Percentiles rank a stretch among this genome's conserved stretches.
Evolutionary conservation across 306 rosid species (phyloP).

Genomic region (Prunus armeniaca): DNA sequence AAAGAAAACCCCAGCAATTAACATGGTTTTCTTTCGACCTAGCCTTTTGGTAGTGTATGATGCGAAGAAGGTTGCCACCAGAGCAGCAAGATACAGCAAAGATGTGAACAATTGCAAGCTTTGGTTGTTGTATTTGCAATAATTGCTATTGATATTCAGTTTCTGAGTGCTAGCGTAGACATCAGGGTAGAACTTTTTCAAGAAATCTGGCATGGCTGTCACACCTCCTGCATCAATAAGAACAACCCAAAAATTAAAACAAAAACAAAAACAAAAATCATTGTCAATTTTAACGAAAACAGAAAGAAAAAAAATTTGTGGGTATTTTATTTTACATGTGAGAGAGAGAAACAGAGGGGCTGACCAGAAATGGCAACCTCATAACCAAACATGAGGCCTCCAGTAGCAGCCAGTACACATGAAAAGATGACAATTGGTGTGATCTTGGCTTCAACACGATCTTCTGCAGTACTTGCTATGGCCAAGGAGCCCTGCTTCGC

Average conservation of each 20-base stretch:
- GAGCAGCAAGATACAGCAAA: conserved; percentile 57
- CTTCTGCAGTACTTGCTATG: neutral
- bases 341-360: neutral
- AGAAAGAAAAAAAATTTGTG: neutral
- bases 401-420: conserved; percentile 18
- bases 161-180: conserved; percentile 36
- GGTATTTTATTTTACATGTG: neutral
- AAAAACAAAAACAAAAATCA: neutral
- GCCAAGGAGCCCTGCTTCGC: neutral
- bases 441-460: conserved; percentile 7
- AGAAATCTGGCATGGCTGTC: conserved; percentile 52
- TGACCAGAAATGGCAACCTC: conserved; percentile 22
- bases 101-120: conserved; percentile 64
- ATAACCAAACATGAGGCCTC: conserved; percentile 29
- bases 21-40: conserved; percentile 68
- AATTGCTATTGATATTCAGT: conserved; percentile 32
- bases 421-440: conserved; percentile 23
- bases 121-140: conserved; percentile 62
- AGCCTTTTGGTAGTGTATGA: conserved; percentile 48
- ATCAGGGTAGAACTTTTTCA: conserved; percentile 56
- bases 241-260: neutral
- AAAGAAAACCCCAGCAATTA: conserved; percentile 61
- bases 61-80: conserved; percentile 49
- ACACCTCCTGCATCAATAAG: conserved; percentile 55
- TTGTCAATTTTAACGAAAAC: neutral